These are phyloP conservation scores for Lepiota venenata DNA, from an alignment of 768 basidiomycete species.

Conservation along the genomic window DNA sequence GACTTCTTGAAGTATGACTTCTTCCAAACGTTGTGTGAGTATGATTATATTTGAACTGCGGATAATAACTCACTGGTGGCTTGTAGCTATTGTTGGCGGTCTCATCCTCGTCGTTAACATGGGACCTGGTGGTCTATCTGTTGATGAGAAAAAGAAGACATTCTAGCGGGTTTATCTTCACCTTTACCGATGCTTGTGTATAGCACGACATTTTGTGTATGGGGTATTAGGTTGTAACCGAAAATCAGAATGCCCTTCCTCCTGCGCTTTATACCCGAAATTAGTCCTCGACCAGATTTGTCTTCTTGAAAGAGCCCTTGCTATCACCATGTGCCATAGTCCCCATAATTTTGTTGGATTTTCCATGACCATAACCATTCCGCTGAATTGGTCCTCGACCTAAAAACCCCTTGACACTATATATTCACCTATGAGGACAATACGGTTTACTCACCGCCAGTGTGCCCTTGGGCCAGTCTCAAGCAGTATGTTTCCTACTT, in stretches of 20 bases:
- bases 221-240: not conserved
- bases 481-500: too few species aligned
- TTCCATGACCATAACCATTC: too few species aligned
- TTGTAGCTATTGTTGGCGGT: slow-evolving; percentile 86
- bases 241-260: not conserved
- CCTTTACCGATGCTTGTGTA: not conserved
- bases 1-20: slow-evolving; percentile 99
- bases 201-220: not conserved
- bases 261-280: too few species aligned
- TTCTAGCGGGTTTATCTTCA: slow-evolving; percentile 38
- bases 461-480: too few species aligned
- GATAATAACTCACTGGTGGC: slow-evolving; percentile 8
- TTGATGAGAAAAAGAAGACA: slow-evolving; percentile 99
- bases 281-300: too few species aligned
- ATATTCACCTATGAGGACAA: too few species aligned
- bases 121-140: slow-evolving; percentile 94
- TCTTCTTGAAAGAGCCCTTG: too few species aligned
- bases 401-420: too few species aligned
- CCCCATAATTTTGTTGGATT: too few species aligned
- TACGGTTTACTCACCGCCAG: too few species aligned
- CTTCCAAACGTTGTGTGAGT: slow-evolving; percentile 90
- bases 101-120: slow-evolving; percentile 97
- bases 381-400: too few species aligned
- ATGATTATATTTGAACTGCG: not conserved
- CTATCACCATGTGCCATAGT: too few species aligned